These are phyloP conservation scores for Stenogyne calaminthoides DNA, from an alignment of 305 asterid genomes.

Conservation along the genomic window DNA sequence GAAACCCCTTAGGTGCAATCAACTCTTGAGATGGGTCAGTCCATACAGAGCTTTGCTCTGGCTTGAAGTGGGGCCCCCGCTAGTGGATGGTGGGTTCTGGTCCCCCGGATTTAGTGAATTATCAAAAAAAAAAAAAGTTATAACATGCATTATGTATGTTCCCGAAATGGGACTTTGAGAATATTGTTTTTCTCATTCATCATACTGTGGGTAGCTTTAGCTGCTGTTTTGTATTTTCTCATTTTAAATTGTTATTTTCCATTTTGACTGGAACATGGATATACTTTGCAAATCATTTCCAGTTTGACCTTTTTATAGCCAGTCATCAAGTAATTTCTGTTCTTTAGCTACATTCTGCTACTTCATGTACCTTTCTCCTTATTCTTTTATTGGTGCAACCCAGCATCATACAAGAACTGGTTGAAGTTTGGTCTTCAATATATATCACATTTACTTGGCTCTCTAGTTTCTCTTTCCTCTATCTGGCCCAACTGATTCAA, in stretches of 20 bases:
- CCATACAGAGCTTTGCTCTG: too few species aligned
- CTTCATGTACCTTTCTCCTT: background rate
- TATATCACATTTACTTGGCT: constrained; percentile 5
- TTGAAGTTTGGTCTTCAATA: background rate
- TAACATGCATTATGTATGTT: constrained; percentile 21
- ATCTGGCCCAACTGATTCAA: constrained; percentile 10
- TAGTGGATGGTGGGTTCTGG: too few species aligned
- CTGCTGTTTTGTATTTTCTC: constrained; percentile 9
- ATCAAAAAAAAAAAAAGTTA: too few species aligned
- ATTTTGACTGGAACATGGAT: constrained; percentile 13
- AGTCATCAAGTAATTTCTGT: constrained; percentile 9
- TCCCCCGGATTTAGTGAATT: too few species aligned
- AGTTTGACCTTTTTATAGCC: constrained; percentile 14
- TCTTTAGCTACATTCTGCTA: constrained; percentile 7
- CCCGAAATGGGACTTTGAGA: constrained; percentile 9
- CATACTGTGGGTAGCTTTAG: constrained; percentile 2
- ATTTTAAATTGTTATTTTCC: background rate
- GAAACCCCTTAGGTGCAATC: too few species aligned
- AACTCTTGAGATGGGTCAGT: too few species aligned
- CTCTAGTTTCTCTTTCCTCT: background rate
- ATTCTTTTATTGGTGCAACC: background rate
- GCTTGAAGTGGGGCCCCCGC: too few species aligned
- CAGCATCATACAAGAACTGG: constrained; percentile 4
- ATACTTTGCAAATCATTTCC: constrained; percentile 16
- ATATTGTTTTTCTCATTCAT: constrained; percentile 19